Base-by-base conservation (phyloP, 2,329 filamentous ascomycete genomes). In the Myriosclerotinia scirpicola region DNA sequence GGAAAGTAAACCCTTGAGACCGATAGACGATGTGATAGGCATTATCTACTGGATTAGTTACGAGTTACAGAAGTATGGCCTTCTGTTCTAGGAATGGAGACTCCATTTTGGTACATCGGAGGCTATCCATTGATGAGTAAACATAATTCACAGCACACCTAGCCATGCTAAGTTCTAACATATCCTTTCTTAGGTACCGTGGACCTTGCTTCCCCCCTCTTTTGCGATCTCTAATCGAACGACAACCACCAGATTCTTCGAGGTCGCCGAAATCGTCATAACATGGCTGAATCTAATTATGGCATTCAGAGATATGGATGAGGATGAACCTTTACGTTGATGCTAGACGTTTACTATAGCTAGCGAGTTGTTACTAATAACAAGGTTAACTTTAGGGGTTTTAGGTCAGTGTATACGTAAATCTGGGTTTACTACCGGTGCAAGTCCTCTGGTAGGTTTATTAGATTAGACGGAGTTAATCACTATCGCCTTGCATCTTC, bases 261-360 rank as follows among this genome's bases (percentile, higher is more conserved):
- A 64, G 61, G 61, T 64, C 61, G 61, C 36, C 61, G 61, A 64
- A 15, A 48, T 61, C 15, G 44, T 61, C 36, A 26, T 46, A 46
- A n/a, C 40, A 48, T 36, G 48, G 38, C 52, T 56, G 14, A 46
- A 46, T 56, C 61, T 64, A 64, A 46, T 64, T 56, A 64, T 64
- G 61, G 52, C 34, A 64, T 22, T 58, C n/a, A 15, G 20, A 14
- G 26, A 50, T 38, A 38, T 61, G 2, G 2, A 26, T 26, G 3
- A 9, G n/a, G 26, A 54, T 5, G 30, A 34, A 34, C 30, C 9
- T 34, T 50, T 12, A 38, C 26, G 17, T 50, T 34, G 22, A 44
- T 22, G 44, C 26, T 15, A 20, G 17, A n/a, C 44, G 34, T 48
- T 17, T 22, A 20, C 26, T 17, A 38, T 38, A 22, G 20, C 8